Base-by-base conservation (phyloP, 208 protist species). In the Wallacemonas rigidus region DNA sequence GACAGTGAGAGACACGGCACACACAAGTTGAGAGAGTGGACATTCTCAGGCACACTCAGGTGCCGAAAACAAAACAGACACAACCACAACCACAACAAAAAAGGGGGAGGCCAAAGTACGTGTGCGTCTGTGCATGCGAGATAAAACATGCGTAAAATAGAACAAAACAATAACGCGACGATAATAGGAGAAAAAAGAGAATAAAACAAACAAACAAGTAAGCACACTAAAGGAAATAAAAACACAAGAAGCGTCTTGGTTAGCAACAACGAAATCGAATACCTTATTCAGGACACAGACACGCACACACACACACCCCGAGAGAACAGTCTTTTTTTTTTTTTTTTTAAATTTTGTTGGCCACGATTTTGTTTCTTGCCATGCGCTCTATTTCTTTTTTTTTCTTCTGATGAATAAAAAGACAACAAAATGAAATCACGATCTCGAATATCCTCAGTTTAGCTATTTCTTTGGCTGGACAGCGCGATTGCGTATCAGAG, bases 11-110 rank as follows among this genome's bases (percentile, higher is more conserved):
- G 26, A 26, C 26, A 26, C 26, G 0, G 26, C 26, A 26, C 26
- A 26, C 26, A 26, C 26, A 26, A 26, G 26, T 26, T 26, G 26
- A 26, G 26, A 26, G 26, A 26, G 26, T 26, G 26, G 26, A 26
- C 26, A 26, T 26, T 26, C 26, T 26, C 26, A 26, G 26, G 26
- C 26, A 26, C 26, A 26, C 26, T 53, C 11, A 15, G 9, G 48
- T 53, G 48, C 15, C 15, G 48, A 54, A 36, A 72, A 68, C 64
- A 68, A 67, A 73, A 45, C 73, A 47, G 15, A 79, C 39, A 75
- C 41, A 73, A 67, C 11, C 65, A 39, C 51, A 57, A 65, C 43
- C 54, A 79, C 15, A 75, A 44, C 58, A 65, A 41, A 53, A 62
- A 55, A 48, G 3, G 64, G 47, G 7, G 12, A 43, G 26, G 62